Percentiles rank a stretch among this genome's conserved stretches.
phyloP scores from a whole-genome alignment of 495 filamentous ascomycete species.

The Coniosporium apollinis region DNA sequence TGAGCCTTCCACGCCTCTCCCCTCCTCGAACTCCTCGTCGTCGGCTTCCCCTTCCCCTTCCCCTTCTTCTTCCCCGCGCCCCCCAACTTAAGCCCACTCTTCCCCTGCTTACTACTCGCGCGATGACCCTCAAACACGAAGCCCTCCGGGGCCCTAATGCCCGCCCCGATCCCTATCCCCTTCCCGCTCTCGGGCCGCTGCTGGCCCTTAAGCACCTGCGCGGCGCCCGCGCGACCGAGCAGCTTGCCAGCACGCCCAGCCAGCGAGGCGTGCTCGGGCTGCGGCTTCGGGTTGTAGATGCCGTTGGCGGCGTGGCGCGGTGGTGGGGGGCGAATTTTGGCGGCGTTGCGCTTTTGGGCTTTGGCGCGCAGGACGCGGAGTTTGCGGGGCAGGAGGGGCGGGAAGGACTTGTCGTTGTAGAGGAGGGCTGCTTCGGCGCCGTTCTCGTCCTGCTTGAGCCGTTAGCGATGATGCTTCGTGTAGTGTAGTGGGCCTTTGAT shows the following conservation, averaged over 20 bases:
- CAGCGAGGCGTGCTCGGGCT: conserved; percentile 49
- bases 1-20: conserved; percentile 32
- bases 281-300: conserved; percentile 43
- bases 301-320: conserved; percentile 23
- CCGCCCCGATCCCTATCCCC: conserved; percentile 17
- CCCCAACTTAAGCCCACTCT: conserved; percentile 27
- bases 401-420: conserved; percentile 78
- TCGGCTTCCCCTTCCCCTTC: conserved; percentile 39
- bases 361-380: conserved; percentile 77
- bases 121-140: conserved; percentile 85
- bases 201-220: conserved; percentile 32
- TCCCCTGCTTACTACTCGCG: conserved; percentile 49
- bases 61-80: conserved; percentile 43
- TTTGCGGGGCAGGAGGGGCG: conserved; percentile 74
- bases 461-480: neutral
- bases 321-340: conserved; percentile 18
- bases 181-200: conserved; percentile 7
- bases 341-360: conserved; percentile 45
- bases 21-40: conserved; percentile 20
- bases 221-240: conserved; percentile 64
- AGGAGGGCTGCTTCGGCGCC: conserved; percentile 76
- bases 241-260: conserved; percentile 67
- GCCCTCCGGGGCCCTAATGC: conserved; percentile 38
- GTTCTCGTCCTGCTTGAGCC: conserved; percentile 45
- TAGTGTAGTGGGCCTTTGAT: neutral